Percentiles rank a stretch among this genome's conserved stretches.
phyloP scores from a whole-genome alignment of 139 green algal species.

The Chlamydomonas urium region DNA sequence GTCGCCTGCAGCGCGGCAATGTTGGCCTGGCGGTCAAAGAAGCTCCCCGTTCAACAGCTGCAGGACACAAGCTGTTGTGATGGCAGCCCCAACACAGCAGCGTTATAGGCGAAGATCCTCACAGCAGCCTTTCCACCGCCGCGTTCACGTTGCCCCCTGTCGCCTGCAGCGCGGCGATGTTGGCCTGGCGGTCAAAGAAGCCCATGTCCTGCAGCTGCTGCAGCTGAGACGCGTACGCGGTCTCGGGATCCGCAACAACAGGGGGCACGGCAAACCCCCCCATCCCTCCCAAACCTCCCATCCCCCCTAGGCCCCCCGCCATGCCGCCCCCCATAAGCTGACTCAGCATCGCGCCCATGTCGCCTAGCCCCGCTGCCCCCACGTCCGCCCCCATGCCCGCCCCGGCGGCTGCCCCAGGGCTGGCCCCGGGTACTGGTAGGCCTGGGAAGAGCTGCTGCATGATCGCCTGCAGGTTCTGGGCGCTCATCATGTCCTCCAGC shows the following conservation, averaged over 20 bases:
- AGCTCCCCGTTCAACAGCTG: no score
- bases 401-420: no score
- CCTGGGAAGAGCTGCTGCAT: no score
- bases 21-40: constrained; percentile 43
- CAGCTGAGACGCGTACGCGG: constrained; percentile 78
- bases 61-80: no score
- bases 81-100: no score
- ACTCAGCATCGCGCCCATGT: neutral
- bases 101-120: no score
- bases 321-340: neutral
- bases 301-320: neutral
- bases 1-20: constrained; percentile 47
- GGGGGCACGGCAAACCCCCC: constrained; percentile 5
- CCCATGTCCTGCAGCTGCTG: constrained; percentile 90
- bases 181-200: constrained; percentile 55
- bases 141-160: constrained; percentile 86
- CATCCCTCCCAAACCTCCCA: constrained; percentile 16
- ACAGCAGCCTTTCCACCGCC: constrained; percentile 82
- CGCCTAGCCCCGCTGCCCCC: neutral
- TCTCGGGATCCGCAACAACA: constrained; percentile 57
- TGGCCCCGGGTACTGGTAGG: no score
- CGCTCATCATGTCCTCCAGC: constrained; percentile 12
- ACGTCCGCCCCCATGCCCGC: no score
- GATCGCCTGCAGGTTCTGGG: constrained; percentile 6
- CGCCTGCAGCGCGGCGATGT: constrained; percentile 37